Base-by-base conservation (phyloP, 2,329 filamentous ascomycete genomes). In the Aspergillus ibericus region DNA sequence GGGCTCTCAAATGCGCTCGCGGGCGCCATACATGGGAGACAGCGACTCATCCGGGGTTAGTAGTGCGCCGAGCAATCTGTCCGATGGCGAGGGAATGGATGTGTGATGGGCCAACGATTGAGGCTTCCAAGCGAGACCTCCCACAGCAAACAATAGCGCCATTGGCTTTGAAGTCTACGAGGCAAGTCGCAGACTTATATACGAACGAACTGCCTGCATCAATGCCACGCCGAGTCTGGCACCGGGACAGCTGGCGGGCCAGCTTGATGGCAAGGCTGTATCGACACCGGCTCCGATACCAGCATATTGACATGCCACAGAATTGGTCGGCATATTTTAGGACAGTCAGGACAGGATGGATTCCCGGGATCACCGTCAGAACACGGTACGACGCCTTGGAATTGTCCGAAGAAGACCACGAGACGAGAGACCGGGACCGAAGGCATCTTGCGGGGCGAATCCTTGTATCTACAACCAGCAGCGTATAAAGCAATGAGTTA, bases 1-100 rank as follows among this genome's bases (percentile, higher is more conserved):
- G 90, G 77, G 70, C 8, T 63, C 63, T 7, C 73, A 78, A 61
- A 58, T 76, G 32, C 70, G 71, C 50, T 71, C 73, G 20, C 67
- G 73, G 32, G 68, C 66, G 18, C 62, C 64, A 0, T 63, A 69
- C 50, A 68, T 67, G 40, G 65, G 63, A 3, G 72, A 69, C 7
- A 73, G 70, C 18, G 69, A 72, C 29, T 75, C 72, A 2, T 77
- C 75, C 2, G 70, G 67, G 5, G 70, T 78, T 27, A 78, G 75
- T 63, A 77, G 75, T 55, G 72, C 70, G 6, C 74, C 75, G 5
- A 76, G 72, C 55, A 74, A 74, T 61, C 55, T 78, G 9, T 76
- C 75, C 2, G 73, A 75, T 27, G 70, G 68, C 3, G 75, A 73
- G 38, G 67, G 62, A 5, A 75, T 76, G 72, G 73, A 73, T 27